Conservation (phyloP, 2,329 filamentous ascomycete genomes). For the Ceratocystis diversiconidia region DNA sequence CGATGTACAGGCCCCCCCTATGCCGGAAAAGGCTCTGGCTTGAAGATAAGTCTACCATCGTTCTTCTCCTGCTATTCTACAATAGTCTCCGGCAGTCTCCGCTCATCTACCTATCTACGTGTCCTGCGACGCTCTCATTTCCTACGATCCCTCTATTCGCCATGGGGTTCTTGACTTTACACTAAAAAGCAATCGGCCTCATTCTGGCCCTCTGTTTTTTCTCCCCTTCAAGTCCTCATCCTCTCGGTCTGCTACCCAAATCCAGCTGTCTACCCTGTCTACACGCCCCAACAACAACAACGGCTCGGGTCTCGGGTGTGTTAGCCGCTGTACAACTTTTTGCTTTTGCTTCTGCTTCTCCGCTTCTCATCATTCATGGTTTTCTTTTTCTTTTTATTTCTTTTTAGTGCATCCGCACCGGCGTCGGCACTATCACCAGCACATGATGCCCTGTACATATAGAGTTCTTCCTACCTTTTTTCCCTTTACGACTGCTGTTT, state of each 20-base stretch:
- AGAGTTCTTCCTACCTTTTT: slow-evolving; percentile 14
- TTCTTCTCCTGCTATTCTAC: background rate
- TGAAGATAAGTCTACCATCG: slow-evolving; percentile 19
- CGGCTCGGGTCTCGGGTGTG: background rate
- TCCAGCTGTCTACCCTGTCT: background rate
- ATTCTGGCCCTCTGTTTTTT: background rate
- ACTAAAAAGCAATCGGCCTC: background rate
- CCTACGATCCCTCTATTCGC: background rate
- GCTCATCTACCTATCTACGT: background rate
- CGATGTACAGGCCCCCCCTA: slow-evolving; percentile 24
- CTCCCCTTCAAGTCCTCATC: background rate
- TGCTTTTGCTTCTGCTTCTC: background rate
- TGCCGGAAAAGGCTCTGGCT: slow-evolving; percentile 24
- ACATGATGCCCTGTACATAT: slow-evolving; percentile 15
- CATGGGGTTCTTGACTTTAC: background rate
- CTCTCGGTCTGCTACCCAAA: background rate
- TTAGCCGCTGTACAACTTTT: slow-evolving; percentile 11
- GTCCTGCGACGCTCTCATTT: background rate
- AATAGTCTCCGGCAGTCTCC: background rate
- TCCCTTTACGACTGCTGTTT: slow-evolving; percentile 7
- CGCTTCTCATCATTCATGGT: background rate
- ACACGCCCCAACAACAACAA: background rate
- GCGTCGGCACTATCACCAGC: background rate
- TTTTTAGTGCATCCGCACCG: background rate
- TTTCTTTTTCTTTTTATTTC: background rate